Evolutionary conservation across 148 eudicot genomes (phyloP), one percentile per base, ranked within the genome.

Genomic region (Arbutus unedo): DNA sequence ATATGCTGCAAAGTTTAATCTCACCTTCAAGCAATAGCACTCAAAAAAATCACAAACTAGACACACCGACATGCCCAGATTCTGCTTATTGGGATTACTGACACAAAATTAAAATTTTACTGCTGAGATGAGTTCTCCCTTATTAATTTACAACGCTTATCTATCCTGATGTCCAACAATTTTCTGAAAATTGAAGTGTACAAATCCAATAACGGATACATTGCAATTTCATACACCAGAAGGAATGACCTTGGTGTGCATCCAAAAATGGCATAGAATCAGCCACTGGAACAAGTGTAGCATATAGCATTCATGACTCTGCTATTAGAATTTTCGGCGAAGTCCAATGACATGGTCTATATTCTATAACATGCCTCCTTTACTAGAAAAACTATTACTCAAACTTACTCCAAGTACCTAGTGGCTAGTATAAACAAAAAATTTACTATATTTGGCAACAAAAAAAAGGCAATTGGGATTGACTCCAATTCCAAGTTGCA

Each of bases 121-220:
- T 45, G 77, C n/a, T 74, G 25, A 74, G n/a, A 31, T 31, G 25
- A 48, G 7, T 19, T 19, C 47, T 25, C 71, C 54, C 14, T 10
- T 62, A 45, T 79, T 66, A 18, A 23, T 48, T 79, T 47, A 67
- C n/a, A 80, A 80, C 16, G 47, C 72, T 15, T 38, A 59, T 23
- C 72, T 64, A 64, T 38, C n/a, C 10, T 14, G 6, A 21, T 64
- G 43, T 80, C 62, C 60, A 49, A 67, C 31, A 47, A 49, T 5
- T 50, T 11, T 13, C 5, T 25, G 15, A 31, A 48, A 25, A n/a
- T 49, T 50, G 8, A 51, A 21, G 14, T 53, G 49, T 38, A 21
- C 81, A 80, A 25, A 80, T 80, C 19, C 19, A 31, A 70, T 5
- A n/a, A 80, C 13, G 3, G 60, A 47, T 31, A 47, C 8, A 19